Conservation (phyloP, 2,329 filamentous ascomycete species). For the Phialophora expanda region DNA sequence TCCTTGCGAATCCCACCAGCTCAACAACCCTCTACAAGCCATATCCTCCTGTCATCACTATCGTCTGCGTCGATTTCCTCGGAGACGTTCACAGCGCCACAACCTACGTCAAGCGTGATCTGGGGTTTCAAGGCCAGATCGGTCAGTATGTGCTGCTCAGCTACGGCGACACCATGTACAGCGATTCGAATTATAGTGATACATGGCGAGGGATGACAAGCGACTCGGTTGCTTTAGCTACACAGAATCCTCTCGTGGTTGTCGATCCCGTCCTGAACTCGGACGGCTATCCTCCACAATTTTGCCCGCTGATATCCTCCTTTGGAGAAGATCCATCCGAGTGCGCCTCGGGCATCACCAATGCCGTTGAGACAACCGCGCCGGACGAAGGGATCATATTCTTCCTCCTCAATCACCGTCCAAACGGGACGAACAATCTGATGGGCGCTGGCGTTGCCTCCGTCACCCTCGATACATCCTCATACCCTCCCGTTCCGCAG, state of each 20-base stretch:
- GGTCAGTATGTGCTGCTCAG: slow-evolving; percentile 37
- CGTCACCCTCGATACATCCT: slow-evolving; percentile 32
- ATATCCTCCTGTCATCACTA: slow-evolving; percentile 27
- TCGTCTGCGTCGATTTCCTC: slow-evolving; percentile 34
- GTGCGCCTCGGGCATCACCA: slow-evolving; percentile 39
- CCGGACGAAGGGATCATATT: slow-evolving; percentile 36
- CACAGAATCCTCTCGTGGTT: slow-evolving; percentile 37
- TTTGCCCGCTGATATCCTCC: slow-evolving; percentile 33
- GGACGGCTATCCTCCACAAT: slow-evolving; percentile 38
- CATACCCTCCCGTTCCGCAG: slow-evolving; percentile 30
- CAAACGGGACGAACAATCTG: slow-evolving; percentile 37
- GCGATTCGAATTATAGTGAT: slow-evolving; percentile 36
- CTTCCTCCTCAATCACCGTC: slow-evolving; percentile 41
- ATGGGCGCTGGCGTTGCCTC: slow-evolving; percentile 39
- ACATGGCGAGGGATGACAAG: slow-evolving; percentile 40
- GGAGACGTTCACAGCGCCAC: slow-evolving; percentile 38
- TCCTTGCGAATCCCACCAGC: background rate
- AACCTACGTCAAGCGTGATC: slow-evolving; percentile 40
- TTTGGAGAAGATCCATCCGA: slow-evolving; percentile 35
- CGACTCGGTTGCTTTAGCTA: slow-evolving; percentile 39
- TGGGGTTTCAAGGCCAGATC: slow-evolving; percentile 39
- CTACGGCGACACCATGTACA: slow-evolving; percentile 40
- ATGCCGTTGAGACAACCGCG: slow-evolving; percentile 36
- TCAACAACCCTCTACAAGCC: slow-evolving; percentile 7
- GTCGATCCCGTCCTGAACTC: slow-evolving; percentile 35